These are phyloP conservation scores for Pythium rishiriense DNA, from an alignment of 352 stramenopile genomes.

Conservation along the genomic window DNA sequence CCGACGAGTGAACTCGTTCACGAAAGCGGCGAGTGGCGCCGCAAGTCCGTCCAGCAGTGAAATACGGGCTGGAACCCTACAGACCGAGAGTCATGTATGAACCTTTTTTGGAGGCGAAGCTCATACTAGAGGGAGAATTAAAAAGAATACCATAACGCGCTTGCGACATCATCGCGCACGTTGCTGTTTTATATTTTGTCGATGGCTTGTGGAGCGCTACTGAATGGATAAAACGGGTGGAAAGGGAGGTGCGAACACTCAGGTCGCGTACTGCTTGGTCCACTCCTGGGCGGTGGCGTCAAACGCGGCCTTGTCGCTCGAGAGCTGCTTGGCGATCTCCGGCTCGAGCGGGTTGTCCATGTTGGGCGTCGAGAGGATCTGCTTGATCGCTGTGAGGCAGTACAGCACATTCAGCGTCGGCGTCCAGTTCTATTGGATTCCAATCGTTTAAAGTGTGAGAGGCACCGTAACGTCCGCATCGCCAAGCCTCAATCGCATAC, in stretches of 20 bases:
- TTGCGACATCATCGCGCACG: background rate
- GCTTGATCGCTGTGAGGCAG: constrained; percentile 92
- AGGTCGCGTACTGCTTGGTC: constrained; percentile 90
- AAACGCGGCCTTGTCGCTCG: constrained; percentile 93
- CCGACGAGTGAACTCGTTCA: constrained; percentile 85
- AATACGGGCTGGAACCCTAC: background rate
- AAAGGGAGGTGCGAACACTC: constrained; percentile 21
- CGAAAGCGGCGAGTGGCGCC: constrained; percentile 77
- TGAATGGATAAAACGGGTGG: background rate
- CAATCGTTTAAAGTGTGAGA: no score
- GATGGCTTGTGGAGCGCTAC: background rate
- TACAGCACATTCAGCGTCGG: constrained; percentile 94
- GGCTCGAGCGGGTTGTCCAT: constrained; percentile 96
- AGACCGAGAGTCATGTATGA: background rate
- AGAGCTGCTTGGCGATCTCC: constrained; percentile 93
- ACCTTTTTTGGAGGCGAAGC: constrained; percentile 1
- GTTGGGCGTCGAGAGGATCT: constrained; percentile 95
- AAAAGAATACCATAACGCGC: background rate
- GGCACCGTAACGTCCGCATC: background rate
- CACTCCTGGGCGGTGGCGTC: constrained; percentile 92
- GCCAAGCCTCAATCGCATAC: constrained; percentile 23
- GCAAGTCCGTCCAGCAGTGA: constrained; percentile 26
- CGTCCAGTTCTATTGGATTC: constrained; percentile 86
- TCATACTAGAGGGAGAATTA: constrained; percentile 16
- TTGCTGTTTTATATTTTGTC: background rate